Conservation (phyloP, 2,329 filamentous ascomycete species). For the Anthostomella pinea region DNA sequence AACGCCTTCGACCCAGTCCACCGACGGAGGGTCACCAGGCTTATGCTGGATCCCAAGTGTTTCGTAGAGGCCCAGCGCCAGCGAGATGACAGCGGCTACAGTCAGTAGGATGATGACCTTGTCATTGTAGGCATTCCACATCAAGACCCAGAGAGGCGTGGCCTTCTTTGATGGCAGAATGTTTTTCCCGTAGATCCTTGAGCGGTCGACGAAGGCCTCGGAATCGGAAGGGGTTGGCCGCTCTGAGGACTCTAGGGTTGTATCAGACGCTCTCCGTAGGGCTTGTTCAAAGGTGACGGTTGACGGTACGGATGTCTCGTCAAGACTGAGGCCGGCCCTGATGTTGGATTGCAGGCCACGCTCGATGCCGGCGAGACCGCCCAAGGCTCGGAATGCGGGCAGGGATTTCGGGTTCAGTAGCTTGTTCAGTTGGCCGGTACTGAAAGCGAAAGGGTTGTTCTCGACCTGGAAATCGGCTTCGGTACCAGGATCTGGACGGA, state of each 20-base stretch:
- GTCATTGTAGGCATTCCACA: conserved; percentile 72
- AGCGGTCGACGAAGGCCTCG: conserved; percentile 47
- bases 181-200: conserved; percentile 59
- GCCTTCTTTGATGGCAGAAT: conserved; percentile 58
- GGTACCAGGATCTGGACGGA: conserved; percentile 66
- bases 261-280: conserved; percentile 21
- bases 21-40: conserved; percentile 39
- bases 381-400: conserved; percentile 66
- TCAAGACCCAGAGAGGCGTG: conserved; percentile 54
- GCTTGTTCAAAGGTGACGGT: conserved; percentile 32
- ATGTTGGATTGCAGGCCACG: conserved; percentile 65
- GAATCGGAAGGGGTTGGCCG: conserved; percentile 11
- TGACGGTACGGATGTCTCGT: conserved; percentile 50
- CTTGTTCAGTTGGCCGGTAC: conserved; percentile 71
- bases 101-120: conserved; percentile 70
- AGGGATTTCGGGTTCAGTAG: conserved; percentile 73
- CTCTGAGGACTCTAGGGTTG: conserved; percentile 17
- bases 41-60: conserved; percentile 48
- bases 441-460: conserved; percentile 71
- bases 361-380: conserved; percentile 66
- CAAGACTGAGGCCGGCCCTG: conserved; percentile 62
- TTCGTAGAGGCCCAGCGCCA: conserved; percentile 69
- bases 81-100: conserved; percentile 64
- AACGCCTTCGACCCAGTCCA: conserved; percentile 63
- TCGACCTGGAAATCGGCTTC: conserved; percentile 67